phyloP scores from a whole-genome alignment of 768 basidiomycete species.

The Serendipita indica region DNA sequence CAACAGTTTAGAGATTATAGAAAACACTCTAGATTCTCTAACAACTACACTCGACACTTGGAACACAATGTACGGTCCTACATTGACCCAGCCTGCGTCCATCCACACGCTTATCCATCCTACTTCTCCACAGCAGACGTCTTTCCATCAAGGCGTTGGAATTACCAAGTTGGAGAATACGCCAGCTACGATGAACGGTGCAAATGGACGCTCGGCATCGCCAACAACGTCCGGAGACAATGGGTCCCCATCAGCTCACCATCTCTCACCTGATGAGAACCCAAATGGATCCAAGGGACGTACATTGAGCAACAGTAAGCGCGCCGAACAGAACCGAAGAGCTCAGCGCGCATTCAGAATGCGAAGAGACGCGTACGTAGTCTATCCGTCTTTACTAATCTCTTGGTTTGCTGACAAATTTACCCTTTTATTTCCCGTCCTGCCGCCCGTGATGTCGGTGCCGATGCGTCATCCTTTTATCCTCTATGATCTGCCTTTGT shows the following conservation, averaged over 20 bases:
- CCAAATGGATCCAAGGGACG: constrained; percentile 25
- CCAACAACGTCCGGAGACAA: background rate
- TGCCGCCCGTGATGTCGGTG: background rate
- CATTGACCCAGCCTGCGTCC: background rate
- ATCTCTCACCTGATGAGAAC: background rate
- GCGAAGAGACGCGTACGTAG: constrained; percentile 69
- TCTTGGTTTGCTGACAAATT: constrained; percentile 13
- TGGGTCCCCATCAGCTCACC: background rate
- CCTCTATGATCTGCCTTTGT: background rate
- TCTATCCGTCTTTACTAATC: constrained; percentile 11
- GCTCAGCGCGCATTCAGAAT: constrained; percentile 87
- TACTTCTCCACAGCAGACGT: background rate
- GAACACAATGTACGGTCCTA: constrained; percentile 1
- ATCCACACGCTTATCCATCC: background rate
- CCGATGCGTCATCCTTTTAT: background rate
- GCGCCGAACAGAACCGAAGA: constrained; percentile 89
- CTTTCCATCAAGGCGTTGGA: background rate
- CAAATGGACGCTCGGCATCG: background rate
- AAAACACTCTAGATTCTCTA: constrained; percentile 3
- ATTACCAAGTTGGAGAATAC: background rate
- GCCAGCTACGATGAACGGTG: background rate
- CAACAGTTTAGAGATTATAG: background rate
- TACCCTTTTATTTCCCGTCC: background rate
- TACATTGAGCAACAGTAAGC: constrained; percentile 61
- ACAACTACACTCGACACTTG: constrained; percentile 9